Conservation (phyloP, 345 rosid genomes). For the Eutrema heterophyllum region DNA sequence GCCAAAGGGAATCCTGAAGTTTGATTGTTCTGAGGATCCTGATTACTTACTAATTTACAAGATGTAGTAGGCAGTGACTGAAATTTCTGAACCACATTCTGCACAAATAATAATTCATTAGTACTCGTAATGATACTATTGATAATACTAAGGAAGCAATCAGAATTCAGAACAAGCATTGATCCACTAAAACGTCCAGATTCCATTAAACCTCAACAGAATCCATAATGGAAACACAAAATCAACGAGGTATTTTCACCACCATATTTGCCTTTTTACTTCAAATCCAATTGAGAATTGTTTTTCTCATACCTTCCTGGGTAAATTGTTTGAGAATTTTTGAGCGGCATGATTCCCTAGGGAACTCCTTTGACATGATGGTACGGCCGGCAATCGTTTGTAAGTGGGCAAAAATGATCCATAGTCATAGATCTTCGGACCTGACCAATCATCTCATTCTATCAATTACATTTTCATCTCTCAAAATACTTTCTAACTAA, state of each 20-base stretch:
- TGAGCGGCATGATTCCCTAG: constrained; percentile 21
- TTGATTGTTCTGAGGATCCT: constrained; percentile 18
- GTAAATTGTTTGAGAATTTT: constrained; percentile 33
- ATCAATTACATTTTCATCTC: constrained; percentile 3
- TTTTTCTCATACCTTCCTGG: constrained; percentile 42
- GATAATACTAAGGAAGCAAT: not conserved
- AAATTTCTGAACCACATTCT: constrained; percentile 45
- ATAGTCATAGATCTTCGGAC: constrained; percentile 51
- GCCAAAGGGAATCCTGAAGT: constrained; percentile 26
- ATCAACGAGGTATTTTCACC: not conserved
- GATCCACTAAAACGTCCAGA: not conserved
- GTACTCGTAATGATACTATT: not conserved
- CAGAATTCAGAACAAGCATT: not conserved
- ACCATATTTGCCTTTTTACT: constrained; percentile 1
- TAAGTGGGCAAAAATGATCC: constrained; percentile 70
- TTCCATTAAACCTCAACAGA: not conserved
- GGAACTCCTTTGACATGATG: constrained; percentile 37
- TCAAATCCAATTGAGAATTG: not conserved
- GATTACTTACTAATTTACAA: constrained; percentile 1
- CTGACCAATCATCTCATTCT: constrained; percentile 39
- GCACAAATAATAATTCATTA: constrained; percentile 16
- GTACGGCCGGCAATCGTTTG: constrained; percentile 29
- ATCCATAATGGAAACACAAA: not conserved
- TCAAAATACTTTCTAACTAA: not conserved
- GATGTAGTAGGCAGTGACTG: constrained; percentile 32